phyloP scores from a whole-genome alignment of 1,284 basidiomycete genomes.

The Microbotryum intermedium region DNA sequence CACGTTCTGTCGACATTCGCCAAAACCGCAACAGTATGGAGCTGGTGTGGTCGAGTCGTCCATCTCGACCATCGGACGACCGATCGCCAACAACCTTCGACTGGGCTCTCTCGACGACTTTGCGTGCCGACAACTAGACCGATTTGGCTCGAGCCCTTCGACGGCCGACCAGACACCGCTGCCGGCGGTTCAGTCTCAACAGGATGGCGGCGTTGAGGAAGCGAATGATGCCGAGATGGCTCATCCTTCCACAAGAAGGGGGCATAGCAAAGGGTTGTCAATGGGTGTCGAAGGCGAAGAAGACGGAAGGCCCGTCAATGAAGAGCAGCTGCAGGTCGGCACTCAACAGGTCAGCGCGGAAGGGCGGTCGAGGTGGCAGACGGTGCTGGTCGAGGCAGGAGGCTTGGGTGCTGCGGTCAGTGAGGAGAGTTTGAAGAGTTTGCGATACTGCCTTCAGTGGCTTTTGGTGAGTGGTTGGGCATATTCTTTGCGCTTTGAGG shows the following conservation, averaged over 20 bases:
- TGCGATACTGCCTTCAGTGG: slow-evolving; percentile 83
- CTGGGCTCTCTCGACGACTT: slow-evolving; percentile 72
- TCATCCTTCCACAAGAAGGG: too few species aligned
- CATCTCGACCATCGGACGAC: slow-evolving; percentile 69
- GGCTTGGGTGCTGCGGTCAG: slow-evolving; percentile 78
- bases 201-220: background rate
- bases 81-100: slow-evolving; percentile 65
- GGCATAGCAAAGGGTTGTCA: too few species aligned
- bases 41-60: slow-evolving; percentile 80
- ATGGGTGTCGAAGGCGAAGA: too few species aligned
- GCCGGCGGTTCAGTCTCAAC: background rate
- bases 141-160: slow-evolving; percentile 34
- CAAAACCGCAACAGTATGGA: slow-evolving; percentile 53
- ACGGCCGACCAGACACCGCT: background rate
- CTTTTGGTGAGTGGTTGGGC: slow-evolving; percentile 52
- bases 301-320: too few species aligned
- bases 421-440: slow-evolving; percentile 76
- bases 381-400: slow-evolving; percentile 69
- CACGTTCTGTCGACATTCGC: background rate
- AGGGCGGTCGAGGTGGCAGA: slow-evolving; percentile 69
- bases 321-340: background rate
- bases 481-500: background rate
- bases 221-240: slow-evolving; percentile 2
- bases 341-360: slow-evolving; percentile 1
- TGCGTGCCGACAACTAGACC: slow-evolving; percentile 73